Percentiles rank a stretch among this genome's conserved stretches.
phyloP scores from a whole-genome alignment of 1,284 basidiomycete genomes.

The Gymnopus androsaceus region DNA sequence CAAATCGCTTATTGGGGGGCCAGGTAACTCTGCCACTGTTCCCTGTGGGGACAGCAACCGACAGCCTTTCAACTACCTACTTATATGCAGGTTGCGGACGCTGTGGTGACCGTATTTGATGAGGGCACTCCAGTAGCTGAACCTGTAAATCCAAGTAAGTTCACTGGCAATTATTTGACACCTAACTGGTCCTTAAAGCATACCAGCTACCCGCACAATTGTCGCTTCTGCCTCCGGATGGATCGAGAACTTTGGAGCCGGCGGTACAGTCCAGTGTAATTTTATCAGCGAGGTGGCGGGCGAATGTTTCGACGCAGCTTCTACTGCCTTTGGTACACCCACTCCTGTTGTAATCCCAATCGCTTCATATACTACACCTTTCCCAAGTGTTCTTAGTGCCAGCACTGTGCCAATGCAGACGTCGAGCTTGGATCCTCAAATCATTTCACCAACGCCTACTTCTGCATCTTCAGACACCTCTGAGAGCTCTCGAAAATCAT shows the following conservation, averaged over 20 bases:
- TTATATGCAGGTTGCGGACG: neutral
- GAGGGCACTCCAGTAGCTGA: neutral
- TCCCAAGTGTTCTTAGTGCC: neutral
- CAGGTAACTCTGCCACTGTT: neutral
- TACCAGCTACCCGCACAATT: neutral
- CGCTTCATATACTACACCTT: neutral
- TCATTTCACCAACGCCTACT: neutral
- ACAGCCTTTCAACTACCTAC: neutral
- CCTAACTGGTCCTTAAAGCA: too few species aligned
- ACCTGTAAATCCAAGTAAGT: too few species aligned
- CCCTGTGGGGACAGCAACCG: neutral
- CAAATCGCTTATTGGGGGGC: neutral
- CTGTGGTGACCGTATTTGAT: neutral
- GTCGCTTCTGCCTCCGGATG: neutral
- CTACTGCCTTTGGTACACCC: neutral
- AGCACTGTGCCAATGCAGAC: too few species aligned
- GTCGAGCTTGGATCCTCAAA: neutral
- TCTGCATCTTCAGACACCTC: neutral
- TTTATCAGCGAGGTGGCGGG: neutral
- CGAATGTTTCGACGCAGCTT: neutral
- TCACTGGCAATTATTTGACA: too few species aligned
- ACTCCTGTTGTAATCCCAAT: neutral
- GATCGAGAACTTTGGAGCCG: neutral
- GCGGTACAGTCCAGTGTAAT: neutral
- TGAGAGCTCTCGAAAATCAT: neutral